Conservation (phyloP, 257 asterid genomes). For the Solanum tarapatanum region DNA sequence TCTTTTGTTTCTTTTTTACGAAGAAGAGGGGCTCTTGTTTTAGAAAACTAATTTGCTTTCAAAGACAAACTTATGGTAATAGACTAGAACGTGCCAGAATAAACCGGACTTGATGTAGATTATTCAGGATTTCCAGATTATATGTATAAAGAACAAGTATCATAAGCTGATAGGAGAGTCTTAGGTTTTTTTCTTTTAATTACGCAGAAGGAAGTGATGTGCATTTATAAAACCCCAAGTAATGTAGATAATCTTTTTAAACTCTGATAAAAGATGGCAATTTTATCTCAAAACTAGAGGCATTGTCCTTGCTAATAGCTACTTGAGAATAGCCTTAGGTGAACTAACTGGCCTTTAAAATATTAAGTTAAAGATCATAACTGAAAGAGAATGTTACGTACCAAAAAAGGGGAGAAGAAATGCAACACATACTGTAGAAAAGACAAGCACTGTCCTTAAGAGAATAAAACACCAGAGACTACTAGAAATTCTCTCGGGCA, state of each 20-base stretch:
- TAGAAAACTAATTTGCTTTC: background rate
- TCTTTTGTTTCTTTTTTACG: background rate
- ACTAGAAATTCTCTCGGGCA: constrained; percentile 33
- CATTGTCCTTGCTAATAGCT: background rate
- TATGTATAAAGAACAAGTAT: background rate
- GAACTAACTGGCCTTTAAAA: background rate
- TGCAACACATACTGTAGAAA: constrained; percentile 61
- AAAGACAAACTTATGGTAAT: background rate
- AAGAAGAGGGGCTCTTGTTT: background rate
- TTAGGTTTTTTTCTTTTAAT: background rate
- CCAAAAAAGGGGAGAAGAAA: constrained; percentile 76
- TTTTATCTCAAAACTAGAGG: background rate
- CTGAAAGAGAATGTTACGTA: constrained; percentile 10
- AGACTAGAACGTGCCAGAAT: background rate
- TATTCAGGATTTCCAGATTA: background rate
- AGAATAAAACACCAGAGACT: constrained; percentile 51
- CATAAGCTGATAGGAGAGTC: background rate
- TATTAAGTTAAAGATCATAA: background rate
- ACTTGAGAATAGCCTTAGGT: background rate
- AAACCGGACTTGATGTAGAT: background rate
- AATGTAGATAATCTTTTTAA: background rate
- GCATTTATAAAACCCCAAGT: background rate
- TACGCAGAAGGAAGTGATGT: background rate
- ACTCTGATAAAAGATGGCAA: background rate
- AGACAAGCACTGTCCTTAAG: constrained; percentile 50